Evolutionary conservation across 2,329 filamentous ascomycete species (phyloP), one percentile per base, ranked within the genome.

Genomic region (Phoma herbarum): DNA sequence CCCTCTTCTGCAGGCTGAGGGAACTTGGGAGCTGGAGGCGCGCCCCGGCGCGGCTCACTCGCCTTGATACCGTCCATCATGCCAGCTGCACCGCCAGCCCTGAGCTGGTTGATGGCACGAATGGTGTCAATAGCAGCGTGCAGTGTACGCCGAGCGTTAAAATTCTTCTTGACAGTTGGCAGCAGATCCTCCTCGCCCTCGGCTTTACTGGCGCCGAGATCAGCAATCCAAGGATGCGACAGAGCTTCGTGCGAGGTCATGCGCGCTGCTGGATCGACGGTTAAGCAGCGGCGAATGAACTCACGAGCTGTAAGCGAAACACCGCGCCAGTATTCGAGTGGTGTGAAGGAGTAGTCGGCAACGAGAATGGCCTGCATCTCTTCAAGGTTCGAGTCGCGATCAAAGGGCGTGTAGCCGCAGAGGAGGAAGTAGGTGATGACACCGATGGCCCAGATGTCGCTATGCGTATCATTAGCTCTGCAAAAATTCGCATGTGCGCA

Each of bases 321-420:
- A 60, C 92, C 92, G 62, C 93, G 90, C 95, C 95, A 99, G 84
- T 98, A 98, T 76, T 97, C 94, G 61, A 91, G 81, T 1, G 95
- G 95, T 4, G 92, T 94, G 79, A 98, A 99, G 73, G 88, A 91
- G 83, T 98, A 99, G 81, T 98, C 94, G 59, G 95, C 95, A 62
- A 93, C 91, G 56, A 98, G 87, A 75, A 99, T 99, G 69, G 95
- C 95, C 81, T 98, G 94, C 94, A 99, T 98, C 81, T 99, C 95
- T 81, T 99, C 95, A 73, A 98, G 89, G 79, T 99, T 97, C 69
- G 89, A 94, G 78, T 98, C 95, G 55, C 95, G 90, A 79, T 99
- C 95, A 77, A 99, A 99, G 12, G 95, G 95, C 0, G 95, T 99
- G 81, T 98, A 98, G 59, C 95, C 95, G 79, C 95, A 98, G 49